Conservation (phyloP, 2,329 filamentous ascomycete genomes). For the Akanthomyces dipterigenus region DNA sequence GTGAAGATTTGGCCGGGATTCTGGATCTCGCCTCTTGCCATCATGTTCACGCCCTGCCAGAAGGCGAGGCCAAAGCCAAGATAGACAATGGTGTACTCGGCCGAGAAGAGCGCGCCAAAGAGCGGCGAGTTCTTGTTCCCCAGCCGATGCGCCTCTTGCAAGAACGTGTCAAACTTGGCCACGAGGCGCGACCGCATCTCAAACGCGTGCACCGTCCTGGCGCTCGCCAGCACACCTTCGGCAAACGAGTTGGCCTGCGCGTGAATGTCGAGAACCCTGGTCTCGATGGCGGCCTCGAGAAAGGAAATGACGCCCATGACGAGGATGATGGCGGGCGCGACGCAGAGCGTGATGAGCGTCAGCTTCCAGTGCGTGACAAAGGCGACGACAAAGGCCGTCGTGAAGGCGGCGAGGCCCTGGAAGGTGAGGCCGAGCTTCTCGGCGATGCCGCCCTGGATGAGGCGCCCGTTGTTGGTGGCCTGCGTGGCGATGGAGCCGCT, state of each 20-base stretch:
- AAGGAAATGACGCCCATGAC: conserved; percentile 24
- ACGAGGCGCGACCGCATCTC: conserved; percentile 32
- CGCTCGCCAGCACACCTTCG: conserved; percentile 30
- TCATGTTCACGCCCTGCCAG: conserved; percentile 37
- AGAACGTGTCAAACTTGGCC: conserved; percentile 31
- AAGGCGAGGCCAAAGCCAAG: conserved; percentile 37
- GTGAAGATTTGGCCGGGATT: conserved; percentile 33
- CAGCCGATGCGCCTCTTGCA: conserved; percentile 28
- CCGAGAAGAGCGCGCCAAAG: conserved; percentile 32
- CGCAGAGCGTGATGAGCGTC: conserved; percentile 30
- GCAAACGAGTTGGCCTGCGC: conserved; percentile 29
- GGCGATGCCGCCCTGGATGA: conserved; percentile 34
- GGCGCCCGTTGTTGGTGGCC: conserved; percentile 38
- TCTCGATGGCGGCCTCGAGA: conserved; percentile 25
- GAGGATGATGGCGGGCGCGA: conserved; percentile 24
- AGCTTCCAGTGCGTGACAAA: conserved; percentile 37
- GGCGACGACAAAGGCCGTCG: conserved; percentile 32
- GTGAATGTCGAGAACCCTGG: conserved; percentile 28
- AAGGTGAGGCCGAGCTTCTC: conserved; percentile 35
- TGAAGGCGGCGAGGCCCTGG: conserved; percentile 31
- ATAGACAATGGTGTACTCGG: conserved; percentile 35
- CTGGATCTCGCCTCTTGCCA: conserved; percentile 29
- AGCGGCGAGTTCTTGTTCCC: conserved; percentile 33
- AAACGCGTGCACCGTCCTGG: conserved; percentile 37
- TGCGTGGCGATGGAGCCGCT: conserved; percentile 36